Evolutionary conservation across 2,329 filamentous ascomycete genomes (phyloP).

Genomic region (Hirsutella thompsonii): DNA sequence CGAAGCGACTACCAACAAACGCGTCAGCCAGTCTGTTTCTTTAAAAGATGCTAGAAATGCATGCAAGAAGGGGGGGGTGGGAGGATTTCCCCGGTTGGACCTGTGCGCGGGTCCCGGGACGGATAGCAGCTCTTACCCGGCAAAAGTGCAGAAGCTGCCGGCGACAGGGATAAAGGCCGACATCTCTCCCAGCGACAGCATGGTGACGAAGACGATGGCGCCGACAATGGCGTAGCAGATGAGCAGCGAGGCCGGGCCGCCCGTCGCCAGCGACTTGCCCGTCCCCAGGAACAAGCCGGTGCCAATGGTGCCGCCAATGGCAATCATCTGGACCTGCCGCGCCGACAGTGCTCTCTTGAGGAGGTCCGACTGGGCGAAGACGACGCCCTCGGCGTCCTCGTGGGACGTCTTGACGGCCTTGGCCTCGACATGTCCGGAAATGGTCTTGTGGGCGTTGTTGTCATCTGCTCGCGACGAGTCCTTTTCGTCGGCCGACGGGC

Average conservation of each 20-base stretch:
- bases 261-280: slow-evolving; percentile 44
- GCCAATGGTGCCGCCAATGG: slow-evolving; percentile 45
- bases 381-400: slow-evolving; percentile 4
- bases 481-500: neutral
- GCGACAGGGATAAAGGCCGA: slow-evolving; percentile 37
- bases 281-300: slow-evolving; percentile 51
- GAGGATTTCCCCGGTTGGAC: too few relatives aligned
- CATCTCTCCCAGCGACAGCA: slow-evolving; percentile 48
- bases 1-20: slow-evolving; percentile 23
- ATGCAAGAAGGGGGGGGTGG: slow-evolving; percentile 24
- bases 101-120: too few relatives aligned
- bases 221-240: slow-evolving; percentile 45
- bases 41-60: neutral
- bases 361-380: slow-evolving; percentile 22
- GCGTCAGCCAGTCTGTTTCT: neutral
- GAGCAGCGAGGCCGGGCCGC: slow-evolving; percentile 45
- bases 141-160: slow-evolving; percentile 40
- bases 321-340: slow-evolving; percentile 58
- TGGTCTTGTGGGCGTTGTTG: neutral
- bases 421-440: neutral
- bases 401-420: neutral
- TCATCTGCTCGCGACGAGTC: neutral
- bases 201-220: slow-evolving; percentile 43
- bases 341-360: slow-evolving; percentile 42
- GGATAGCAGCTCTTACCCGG: slow-evolving; percentile 14